Percentiles rank a stretch among this genome's conserved stretches.
Evolutionary conservation across 371 early-diverging fungal genomes (phyloP).

Genomic region (Sporodiniella umbellata): DNA sequence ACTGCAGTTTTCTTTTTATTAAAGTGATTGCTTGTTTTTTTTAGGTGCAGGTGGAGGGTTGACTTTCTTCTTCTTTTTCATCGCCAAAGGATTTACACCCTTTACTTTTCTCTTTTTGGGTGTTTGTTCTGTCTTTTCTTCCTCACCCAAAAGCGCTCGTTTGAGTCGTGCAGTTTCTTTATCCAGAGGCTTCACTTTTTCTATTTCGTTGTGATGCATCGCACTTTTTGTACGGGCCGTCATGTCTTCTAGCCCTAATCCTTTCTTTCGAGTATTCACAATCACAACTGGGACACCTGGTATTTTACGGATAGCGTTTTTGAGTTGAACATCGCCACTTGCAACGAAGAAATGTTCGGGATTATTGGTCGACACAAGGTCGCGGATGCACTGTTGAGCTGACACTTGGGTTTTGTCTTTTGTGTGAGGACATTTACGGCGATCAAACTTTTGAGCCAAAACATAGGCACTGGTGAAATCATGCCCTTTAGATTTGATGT

Average conservation of each 20-base stretch:
- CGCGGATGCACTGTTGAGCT: conserved; percentile 69
- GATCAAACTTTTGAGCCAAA: conserved; percentile 67
- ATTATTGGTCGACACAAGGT: conserved; percentile 71
- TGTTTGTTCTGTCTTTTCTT: conserved; percentile 3
- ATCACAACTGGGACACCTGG: conserved; percentile 89
- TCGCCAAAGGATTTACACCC: conserved; percentile 82
- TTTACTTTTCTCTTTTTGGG: conserved; percentile 46
- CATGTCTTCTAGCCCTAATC: conserved; percentile 73
- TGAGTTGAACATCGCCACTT: conserved; percentile 68
- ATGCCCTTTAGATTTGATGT: conserved; percentile 64
- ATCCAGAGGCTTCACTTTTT: conserved; percentile 53
- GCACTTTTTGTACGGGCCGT: conserved; percentile 25
- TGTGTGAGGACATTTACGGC: conserved; percentile 74
- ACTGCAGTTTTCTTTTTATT: not conserved
- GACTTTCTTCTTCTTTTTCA: conserved; percentile 79
- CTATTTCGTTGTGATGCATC: conserved; percentile 24
- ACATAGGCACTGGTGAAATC: conserved; percentile 57
- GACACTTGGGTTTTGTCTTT: conserved; percentile 49
- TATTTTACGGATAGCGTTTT: conserved; percentile 62
- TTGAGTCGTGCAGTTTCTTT: conserved; percentile 47
- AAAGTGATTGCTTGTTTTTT: conserved; percentile 20
- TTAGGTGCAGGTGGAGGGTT: conserved; percentile 26
- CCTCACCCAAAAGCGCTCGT: conserved; percentile 21
- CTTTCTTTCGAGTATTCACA: conserved; percentile 52
- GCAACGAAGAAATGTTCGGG: conserved; percentile 81